Conservation (phyloP, 2,329 filamentous ascomycete genomes). For the Beauveria medogensis region DNA sequence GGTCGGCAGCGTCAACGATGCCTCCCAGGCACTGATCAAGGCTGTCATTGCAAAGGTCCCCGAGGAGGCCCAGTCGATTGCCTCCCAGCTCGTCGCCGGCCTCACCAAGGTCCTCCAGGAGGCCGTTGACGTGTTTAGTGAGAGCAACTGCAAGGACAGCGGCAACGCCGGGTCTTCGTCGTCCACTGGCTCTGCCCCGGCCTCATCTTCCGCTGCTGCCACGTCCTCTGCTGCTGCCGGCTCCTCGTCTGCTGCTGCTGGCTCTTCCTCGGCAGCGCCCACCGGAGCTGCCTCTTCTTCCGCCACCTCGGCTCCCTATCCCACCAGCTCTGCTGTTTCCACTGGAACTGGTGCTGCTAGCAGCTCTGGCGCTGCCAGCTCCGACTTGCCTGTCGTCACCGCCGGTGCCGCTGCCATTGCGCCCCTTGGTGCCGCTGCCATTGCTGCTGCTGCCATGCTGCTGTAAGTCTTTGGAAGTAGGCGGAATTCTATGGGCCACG, state of each 20-base stretch:
- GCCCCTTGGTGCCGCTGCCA: neutral
- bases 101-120: conserved; percentile 15
- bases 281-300: neutral
- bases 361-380: neutral
- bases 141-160: conserved; percentile 17
- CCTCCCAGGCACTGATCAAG: conserved; percentile 19
- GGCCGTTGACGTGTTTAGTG: conserved; percentile 15
- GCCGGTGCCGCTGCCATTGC: conserved; percentile 4
- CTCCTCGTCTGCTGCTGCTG: neutral
- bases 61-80: conserved; percentile 18
- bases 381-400: neutral
- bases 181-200: neutral
- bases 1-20: conserved; percentile 15
- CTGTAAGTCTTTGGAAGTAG: neutral
- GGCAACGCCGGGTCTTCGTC: neutral
- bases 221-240: neutral
- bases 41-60: conserved; percentile 20
- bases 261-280: neutral
- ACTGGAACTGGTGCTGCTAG: neutral
- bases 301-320: neutral
- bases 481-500: too few relatives aligned
- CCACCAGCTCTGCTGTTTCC: neutral
- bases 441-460: conserved; percentile 4
- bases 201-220: neutral
- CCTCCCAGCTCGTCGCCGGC: conserved; percentile 16